These are phyloP conservation scores for Phytophthora palmivora DNA, from an alignment of 352 stramenopile genomes.

Conservation along the genomic window DNA sequence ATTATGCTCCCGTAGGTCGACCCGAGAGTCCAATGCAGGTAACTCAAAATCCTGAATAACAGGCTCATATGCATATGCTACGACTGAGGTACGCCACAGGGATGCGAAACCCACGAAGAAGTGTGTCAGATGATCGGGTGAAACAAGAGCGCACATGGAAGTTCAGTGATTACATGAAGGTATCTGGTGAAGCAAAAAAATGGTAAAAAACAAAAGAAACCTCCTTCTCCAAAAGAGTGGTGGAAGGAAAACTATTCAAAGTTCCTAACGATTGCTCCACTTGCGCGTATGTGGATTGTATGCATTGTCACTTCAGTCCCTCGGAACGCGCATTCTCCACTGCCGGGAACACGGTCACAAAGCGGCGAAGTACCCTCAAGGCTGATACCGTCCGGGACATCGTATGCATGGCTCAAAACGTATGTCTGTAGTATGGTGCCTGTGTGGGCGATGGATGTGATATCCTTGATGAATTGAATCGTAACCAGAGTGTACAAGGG, in stretches of 20 bases:
- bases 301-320: slow-evolving; percentile 9
- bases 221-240: neutral
- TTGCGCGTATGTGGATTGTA: neutral
- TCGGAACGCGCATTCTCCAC: slow-evolving; percentile 12
- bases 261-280: neutral
- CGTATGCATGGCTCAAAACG: slow-evolving; percentile 3
- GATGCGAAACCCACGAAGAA: too few relatives aligned
- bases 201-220: neutral
- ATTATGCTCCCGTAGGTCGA: too few relatives aligned
- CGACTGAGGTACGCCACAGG: neutral
- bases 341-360: slow-evolving; percentile 9
- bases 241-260: neutral
- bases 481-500: too few relatives aligned
- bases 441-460: too few relatives aligned
- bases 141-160: neutral
- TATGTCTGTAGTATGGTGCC: too few relatives aligned
- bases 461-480: too few relatives aligned
- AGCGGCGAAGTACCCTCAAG: slow-evolving; percentile 8
- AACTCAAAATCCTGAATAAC: neutral
- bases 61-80: neutral
- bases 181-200: neutral
- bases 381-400: slow-evolving; percentile 6
- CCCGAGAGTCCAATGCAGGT: neutral
- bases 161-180: neutral
- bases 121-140: neutral